Percentiles rank a stretch among this genome's conserved stretches.
These are phyloP conservation scores for Scenedesmus sp. DNA, from an alignment of 163 green algal species.

Conservation along the genomic window DNA sequence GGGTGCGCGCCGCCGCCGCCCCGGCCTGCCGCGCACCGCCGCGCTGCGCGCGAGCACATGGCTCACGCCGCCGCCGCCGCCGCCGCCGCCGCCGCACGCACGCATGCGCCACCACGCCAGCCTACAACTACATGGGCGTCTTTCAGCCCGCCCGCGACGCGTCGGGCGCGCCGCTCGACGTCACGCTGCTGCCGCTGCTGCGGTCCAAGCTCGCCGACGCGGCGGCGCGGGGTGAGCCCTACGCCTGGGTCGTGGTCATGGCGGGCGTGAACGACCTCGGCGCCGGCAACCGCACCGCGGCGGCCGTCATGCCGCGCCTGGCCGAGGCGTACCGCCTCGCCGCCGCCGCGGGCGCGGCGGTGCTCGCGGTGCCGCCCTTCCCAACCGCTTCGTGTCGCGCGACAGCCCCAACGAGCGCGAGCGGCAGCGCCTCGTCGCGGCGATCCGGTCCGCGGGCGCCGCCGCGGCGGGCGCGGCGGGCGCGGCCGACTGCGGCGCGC, in stretches of 20 bases:
- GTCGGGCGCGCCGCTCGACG: neutral
- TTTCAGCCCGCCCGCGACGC: slow-evolving; percentile 12
- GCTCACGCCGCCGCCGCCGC: no score
- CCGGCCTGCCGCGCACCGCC: no score
- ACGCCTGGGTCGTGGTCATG: slow-evolving; percentile 36
- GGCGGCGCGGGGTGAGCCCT: neutral
- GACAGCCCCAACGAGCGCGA: slow-evolving; percentile 29
- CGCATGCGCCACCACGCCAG: no score
- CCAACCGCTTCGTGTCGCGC: slow-evolving; percentile 29
- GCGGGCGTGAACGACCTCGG: slow-evolving; percentile 40
- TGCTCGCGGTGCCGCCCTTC: slow-evolving; percentile 16
- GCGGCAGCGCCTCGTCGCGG: neutral
- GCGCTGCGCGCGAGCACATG: no score
- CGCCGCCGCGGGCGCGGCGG: neutral
- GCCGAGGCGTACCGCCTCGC: slow-evolving; percentile 2
- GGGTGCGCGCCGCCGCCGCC: no score
- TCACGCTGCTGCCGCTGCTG: slow-evolving; percentile 12
- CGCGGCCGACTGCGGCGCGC: neutral
- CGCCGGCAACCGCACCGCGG: slow-evolving; percentile 28
- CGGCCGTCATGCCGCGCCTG: slow-evolving; percentile 17
- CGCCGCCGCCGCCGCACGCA: no score
- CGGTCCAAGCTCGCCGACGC: neutral
- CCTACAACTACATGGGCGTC: slow-evolving; percentile 35
- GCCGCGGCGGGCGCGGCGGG: neutral
- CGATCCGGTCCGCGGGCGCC: neutral